phyloP scores from a whole-genome alignment of 106 monocot genomes.

The Acorus gramineus region DNA sequence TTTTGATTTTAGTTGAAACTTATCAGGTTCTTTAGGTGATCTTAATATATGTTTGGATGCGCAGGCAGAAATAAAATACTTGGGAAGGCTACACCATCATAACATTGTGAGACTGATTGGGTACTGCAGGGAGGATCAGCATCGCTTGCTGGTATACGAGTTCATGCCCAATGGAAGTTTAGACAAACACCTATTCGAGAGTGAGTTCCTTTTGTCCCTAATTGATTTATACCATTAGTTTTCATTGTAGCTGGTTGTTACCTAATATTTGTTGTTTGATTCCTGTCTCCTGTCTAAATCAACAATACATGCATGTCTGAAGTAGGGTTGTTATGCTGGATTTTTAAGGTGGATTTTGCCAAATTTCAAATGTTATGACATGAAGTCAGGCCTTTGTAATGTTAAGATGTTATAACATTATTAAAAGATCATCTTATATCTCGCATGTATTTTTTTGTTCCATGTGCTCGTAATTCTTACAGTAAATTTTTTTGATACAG shows the following conservation, averaged over 20 bases:
- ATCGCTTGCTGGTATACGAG: constrained; percentile 82
- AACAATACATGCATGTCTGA: no score
- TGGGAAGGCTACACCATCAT: constrained; percentile 71
- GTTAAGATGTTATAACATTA: no score
- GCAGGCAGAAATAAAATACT: constrained; percentile 85
- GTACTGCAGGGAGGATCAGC: constrained; percentile 80
- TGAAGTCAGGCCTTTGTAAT: no score
- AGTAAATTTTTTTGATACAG: constrained; percentile 16
- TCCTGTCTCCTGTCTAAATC: no score
- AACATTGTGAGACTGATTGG: constrained; percentile 86
- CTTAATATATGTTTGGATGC: not conserved
- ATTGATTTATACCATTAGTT: not conserved
- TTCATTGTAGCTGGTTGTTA: not conserved
- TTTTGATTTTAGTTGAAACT: not conserved
- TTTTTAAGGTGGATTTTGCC: no score
- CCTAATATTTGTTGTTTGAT: no score
- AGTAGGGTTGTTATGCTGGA: no score
- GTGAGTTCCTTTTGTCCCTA: constrained; percentile 24
- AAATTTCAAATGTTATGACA: no score
- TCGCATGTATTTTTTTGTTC: no score
- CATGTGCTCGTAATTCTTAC: not conserved
- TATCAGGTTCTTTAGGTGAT: not conserved
- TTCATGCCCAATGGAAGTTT: constrained; percentile 88
- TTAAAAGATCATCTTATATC: no score
- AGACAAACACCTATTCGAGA: constrained; percentile 94